Base-by-base conservation (phyloP, 768 basidiomycete genomes). In the Tubosaeta brunneosetosa region DNA sequence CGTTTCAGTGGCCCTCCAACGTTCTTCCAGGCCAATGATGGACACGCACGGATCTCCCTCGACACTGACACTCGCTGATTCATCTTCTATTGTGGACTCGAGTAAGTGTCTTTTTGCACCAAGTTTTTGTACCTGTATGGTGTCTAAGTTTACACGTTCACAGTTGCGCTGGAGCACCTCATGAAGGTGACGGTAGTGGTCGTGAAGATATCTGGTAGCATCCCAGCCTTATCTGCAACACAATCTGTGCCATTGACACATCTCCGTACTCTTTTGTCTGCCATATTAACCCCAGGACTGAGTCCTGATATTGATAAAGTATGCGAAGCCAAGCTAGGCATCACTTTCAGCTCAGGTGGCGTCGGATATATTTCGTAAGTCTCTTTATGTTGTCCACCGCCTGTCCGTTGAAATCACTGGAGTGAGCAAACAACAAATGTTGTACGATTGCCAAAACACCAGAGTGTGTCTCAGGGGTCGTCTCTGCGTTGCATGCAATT, bases 401-500 rank as follows among this genome's bases (percentile, higher is more conserved):
- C 22, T 29, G 14, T 32, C 17, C 53, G 25, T 41, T 57, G 51
- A 50, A 32, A 46, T 4, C 19, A 37, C 38, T 9, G 16, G 52
- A 66, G 47, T 34, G 57, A 56, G 33, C 69, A 67, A 27, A 66
- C 74, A 22, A 71, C 74, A n/a, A 17, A 74, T 75, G 0, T 47
- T 83, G 34, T 81, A 79, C 58, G 62, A 66, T 0, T 66, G 61
- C 3, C 61, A 65, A 6, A 56, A 59, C 32, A 57, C 79, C 6
- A 66, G 61, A 26, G 93, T 80, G 77, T 17, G 69, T 91, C 17
- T 94, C 92, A 0, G 71, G 79, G 0, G 71, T 79, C 33, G 78
- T 81, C 2, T 87, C 93, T 3, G 89, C 92, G 0, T 75, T 80
- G 3, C 77, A 88, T 13, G 79, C 85, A 5, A 64, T 94, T 5